These are phyloP conservation scores for Aspergillus taichungensis DNA, from an alignment of 495 filamentous ascomycete genomes.

Conservation along the genomic window DNA sequence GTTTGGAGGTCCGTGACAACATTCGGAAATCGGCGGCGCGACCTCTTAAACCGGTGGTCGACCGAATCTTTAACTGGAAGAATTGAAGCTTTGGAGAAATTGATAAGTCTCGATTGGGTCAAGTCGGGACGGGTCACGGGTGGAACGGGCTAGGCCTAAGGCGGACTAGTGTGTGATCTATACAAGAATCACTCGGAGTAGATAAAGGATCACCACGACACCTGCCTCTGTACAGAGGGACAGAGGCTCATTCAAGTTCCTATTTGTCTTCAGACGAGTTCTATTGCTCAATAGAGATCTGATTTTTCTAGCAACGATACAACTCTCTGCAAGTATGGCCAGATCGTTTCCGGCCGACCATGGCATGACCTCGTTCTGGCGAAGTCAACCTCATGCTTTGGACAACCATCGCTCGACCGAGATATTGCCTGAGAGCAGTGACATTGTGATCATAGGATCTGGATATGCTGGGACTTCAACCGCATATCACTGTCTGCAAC, in stretches of 20 bases:
- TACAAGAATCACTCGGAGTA: too few relatives aligned
- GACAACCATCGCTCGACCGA: constrained; percentile 56
- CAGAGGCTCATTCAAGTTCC: not conserved
- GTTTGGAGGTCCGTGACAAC: constrained; percentile 16
- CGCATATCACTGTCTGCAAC: constrained; percentile 39
- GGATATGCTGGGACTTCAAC: constrained; percentile 64
- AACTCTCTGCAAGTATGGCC: not conserved
- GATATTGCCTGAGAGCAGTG: constrained; percentile 48
- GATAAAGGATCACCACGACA: too few relatives aligned
- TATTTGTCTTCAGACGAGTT: not conserved
- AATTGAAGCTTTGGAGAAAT: too few relatives aligned
- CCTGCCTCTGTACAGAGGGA: too few relatives aligned
- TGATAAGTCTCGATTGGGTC: too few relatives aligned
- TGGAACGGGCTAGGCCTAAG: too few relatives aligned
- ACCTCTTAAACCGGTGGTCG: constrained; percentile 7
- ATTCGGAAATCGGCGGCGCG: constrained; percentile 9
- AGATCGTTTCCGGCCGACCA: constrained; percentile 28
- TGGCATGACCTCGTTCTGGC: constrained; percentile 68
- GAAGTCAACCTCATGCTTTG: constrained; percentile 40
- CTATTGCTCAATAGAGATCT: too few relatives aligned
- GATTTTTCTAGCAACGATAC: too few relatives aligned
- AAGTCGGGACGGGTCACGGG: too few relatives aligned
- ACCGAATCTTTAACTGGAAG: constrained; percentile 1
- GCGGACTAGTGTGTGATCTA: too few relatives aligned
- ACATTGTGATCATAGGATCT: constrained; percentile 64